phyloP scores from a whole-genome alignment of 148 eudicot species.

The Heliamphora exappendiculata region DNA sequence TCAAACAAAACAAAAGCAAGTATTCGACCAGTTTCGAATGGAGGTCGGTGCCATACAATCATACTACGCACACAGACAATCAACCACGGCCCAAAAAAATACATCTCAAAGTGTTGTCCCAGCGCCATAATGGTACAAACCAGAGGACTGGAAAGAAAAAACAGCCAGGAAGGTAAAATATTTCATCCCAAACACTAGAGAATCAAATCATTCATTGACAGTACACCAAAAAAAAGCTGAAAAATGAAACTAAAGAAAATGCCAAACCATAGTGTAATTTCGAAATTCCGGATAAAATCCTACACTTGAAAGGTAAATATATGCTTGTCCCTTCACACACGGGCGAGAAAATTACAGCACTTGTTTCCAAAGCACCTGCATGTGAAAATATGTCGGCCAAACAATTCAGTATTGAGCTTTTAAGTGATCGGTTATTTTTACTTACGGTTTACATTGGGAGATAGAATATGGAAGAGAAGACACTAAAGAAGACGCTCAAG shows the following conservation, averaged over 20 bases:
- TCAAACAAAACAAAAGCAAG: background rate
- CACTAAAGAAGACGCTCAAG: background rate
- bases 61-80: no score
- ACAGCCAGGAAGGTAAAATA: background rate
- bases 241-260: background rate
- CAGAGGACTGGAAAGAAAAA: background rate
- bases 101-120: no score
- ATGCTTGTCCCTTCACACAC: background rate
- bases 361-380: slow-evolving; percentile 18
- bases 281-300: background rate
- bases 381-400: background rate
- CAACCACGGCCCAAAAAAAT: no score
- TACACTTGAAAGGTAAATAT: background rate
- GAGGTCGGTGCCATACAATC: no score
- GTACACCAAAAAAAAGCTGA: slow-evolving; percentile 2
- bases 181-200: background rate
- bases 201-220: background rate
- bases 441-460: background rate
- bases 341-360: background rate
- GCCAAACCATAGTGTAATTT: background rate
- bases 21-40: background rate
- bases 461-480: background rate
- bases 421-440: background rate
- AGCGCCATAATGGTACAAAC: no score
- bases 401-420: background rate